Base-by-base conservation (phyloP, 2,329 filamentous ascomycete genomes). In the Domatiomyces catenatus region DNA sequence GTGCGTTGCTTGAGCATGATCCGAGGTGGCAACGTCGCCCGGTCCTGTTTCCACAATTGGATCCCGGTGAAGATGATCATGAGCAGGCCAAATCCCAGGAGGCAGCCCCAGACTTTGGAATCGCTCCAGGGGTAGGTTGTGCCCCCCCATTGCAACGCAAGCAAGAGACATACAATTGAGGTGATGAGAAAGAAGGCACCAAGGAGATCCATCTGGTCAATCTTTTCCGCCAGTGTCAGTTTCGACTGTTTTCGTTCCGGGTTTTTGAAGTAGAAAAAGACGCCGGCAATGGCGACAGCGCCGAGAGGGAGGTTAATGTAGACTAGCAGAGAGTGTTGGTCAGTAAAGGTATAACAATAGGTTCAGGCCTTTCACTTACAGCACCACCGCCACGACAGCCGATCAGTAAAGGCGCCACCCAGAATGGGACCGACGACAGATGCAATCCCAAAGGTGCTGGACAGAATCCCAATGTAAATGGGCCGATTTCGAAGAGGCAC, bases 381-480 rank as follows among this genome's bases (percentile, higher is more conserved):
- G 5, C 50, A 52, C 50, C 51, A 52, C n/a, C 48, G 39, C 48
- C 51, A 52, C 15, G 48, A 51, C 10, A 39, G 10, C 15, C 63
- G 49, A 57, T 69, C 67, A 5, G 67, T 71, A 49, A 71, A 71
- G 5, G 62, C 68, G n/a, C 70, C 70, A 22, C 70, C 70, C 42
- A 72, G 58, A 42, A 69, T 59, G 2, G 68, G 68, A 3, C 57
- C 57, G 24, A 66, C 60, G 43, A 70, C 63, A 5, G 64, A 65
- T 0, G 75, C 75, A 47, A 80, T 69, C 15, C 76, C 77, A 63
- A 73, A 79, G 66, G 78, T 75, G 47, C 69, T 73, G 8, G 73
- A 73, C 42, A 79, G 68, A 42, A 78, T 61, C 0, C 62, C 63
- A 19, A 64, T 61, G 19, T 60, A 62, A 2, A 64, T 54, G 2